A percentile compares a stretch with the other conserved stretches of the same genome.
These are phyloP conservation scores for Neofusicoccum sp. DNA, from an alignment of 2,329 filamentous ascomycete genomes.

Conservation along the genomic window DNA sequence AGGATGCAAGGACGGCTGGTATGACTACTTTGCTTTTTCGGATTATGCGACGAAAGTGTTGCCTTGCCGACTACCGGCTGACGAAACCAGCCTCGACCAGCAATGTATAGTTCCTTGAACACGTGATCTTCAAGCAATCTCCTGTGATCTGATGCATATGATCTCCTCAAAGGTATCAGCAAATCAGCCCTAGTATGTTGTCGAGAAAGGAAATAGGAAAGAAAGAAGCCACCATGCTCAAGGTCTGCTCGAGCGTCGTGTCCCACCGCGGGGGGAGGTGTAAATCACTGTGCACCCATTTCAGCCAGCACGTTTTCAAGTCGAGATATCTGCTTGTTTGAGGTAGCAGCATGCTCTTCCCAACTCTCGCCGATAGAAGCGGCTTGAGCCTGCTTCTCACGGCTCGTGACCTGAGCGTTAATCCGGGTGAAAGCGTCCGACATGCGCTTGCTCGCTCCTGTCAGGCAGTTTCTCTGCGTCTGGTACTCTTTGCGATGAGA, in stretches of 20 bases:
- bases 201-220: no score
- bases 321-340: neutral
- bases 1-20: no score
- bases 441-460: neutral
- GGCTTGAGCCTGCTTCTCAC: neutral
- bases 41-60: no score
- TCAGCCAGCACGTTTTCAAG: neutral
- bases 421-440: neutral
- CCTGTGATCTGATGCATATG: no score
- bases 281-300: neutral
- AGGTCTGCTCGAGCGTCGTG: neutral
- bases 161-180: no score
- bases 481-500: constrained; percentile 34
- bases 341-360: neutral
- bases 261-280: neutral
- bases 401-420: neutral
- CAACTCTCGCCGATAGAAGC: neutral
- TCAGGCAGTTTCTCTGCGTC: neutral
- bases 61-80: no score
- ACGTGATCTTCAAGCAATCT: no score
- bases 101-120: no score
- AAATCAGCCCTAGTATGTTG: no score
- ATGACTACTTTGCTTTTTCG: no score
- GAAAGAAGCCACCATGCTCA: no score
- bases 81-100: no score